Evolutionary conservation across 495 filamentous ascomycete genomes (phyloP), one percentile per base, ranked within the genome.

Genomic region (Copromyces sp.): DNA sequence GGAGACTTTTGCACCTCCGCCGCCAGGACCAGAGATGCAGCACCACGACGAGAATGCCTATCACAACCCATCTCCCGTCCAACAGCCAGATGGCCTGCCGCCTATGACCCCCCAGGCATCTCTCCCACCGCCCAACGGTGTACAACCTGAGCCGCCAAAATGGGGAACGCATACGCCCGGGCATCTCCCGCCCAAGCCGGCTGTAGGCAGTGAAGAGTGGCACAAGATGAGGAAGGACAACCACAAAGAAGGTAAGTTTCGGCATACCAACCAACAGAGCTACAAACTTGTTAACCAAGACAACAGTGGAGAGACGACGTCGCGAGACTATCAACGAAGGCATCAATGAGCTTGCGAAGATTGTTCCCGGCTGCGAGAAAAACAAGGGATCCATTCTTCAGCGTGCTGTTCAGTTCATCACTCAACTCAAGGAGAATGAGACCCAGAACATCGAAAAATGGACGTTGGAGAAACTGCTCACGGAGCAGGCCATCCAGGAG

Each of bases 271-370:
- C 14, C 2, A 9, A 68, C 35, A 1, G 9, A 24, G 1, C 8
- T 74, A n/a, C 42, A 45, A 39, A 29, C 3, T 39, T 39, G 17
- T 35, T 68, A 42, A 39, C 41, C 69, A 76, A 70, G 14, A 6
- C 29, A 65, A 77, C 74, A 99, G 95, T 99, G 74, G 95, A 99
- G 82, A 93, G 95, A 70, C 94, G 95, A 68, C 95, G 95, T 44
- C 93, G 95, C 74, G 95, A 99, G 81, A 98, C 96, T 5, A 99
- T 99, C 81, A 99, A 99, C 79, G 95, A 99, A 82, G 95, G 95
- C 69, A 99, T 99, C 78, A 98, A 98, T 78, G 95, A 99, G 82
- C 90, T 99, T 47, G 92, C 96, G 70, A 97, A 97, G 82, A 95
- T 99, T 70, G 95, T 99, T 0, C 95, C 95, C 3, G 94, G 94